Percentiles rank a stretch among this genome's conserved stretches.
Evolutionary conservation across 306 rosid genomes (phyloP).

Genomic region (Trifolium pratense): DNA sequence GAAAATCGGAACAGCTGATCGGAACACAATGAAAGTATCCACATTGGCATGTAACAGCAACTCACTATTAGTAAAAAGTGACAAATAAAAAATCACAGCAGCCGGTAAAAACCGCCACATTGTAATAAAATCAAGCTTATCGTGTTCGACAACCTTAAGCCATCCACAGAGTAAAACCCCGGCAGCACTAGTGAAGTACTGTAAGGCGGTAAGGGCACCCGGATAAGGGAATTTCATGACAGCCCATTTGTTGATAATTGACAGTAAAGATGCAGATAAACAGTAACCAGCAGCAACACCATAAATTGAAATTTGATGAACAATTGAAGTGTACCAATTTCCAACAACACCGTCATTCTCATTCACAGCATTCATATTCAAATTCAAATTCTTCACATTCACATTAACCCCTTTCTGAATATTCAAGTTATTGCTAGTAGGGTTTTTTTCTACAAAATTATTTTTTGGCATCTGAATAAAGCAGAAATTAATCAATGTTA

Average conservation of each 20-base stretch:
- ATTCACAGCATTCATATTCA: slow-evolving; percentile 12
- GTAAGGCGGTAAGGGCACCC: slow-evolving; percentile 81
- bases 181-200: slow-evolving; percentile 82
- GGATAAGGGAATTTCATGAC: slow-evolving; percentile 92
- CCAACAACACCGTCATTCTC: slow-evolving; percentile 40
- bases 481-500: background rate
- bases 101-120: slow-evolving; percentile 89
- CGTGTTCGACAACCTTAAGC: slow-evolving; percentile 66
- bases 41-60: slow-evolving; percentile 88
- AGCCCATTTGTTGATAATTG: slow-evolving; percentile 95
- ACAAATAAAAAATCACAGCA: slow-evolving; percentile 76
- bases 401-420: slow-evolving; percentile 44
- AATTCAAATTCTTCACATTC: slow-evolving; percentile 32
- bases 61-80: slow-evolving; percentile 88
- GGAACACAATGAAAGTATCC: slow-evolving; percentile 84
- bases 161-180: slow-evolving; percentile 70
- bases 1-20: slow-evolving; percentile 75
- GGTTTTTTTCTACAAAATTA: slow-evolving; percentile 55
- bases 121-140: slow-evolving; percentile 60
- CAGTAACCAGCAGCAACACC: slow-evolving; percentile 89
- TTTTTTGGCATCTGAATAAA: slow-evolving; percentile 56
- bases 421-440: slow-evolving; percentile 42
- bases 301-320: slow-evolving; percentile 66
- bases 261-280: slow-evolving; percentile 84
- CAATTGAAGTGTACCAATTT: slow-evolving; percentile 51